phyloP scores from a whole-genome alignment of 495 filamentous ascomycete genomes.

The Trichoderma gamsii region DNA sequence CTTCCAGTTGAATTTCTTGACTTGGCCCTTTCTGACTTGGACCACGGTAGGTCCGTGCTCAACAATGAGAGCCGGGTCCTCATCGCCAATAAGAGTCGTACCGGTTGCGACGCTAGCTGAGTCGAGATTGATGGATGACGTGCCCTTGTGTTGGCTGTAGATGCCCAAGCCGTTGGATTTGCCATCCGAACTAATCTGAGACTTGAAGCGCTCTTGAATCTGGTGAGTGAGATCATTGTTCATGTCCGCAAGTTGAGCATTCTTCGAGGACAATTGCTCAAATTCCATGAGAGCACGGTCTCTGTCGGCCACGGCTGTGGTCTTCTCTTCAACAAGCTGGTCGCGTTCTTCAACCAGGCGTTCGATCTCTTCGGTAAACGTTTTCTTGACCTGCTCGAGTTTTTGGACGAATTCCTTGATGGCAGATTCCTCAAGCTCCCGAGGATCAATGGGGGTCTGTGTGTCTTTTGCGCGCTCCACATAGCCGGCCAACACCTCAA shows the following conservation, averaged over 20 bases:
- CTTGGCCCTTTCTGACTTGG: constrained; percentile 84
- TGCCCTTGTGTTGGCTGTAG: constrained; percentile 68
- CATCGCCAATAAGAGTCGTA: constrained; percentile 56
- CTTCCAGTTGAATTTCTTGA: constrained; percentile 98
- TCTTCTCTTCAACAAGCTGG: constrained; percentile 73
- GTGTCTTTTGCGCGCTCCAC: constrained; percentile 63
- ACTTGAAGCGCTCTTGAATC: constrained; percentile 88
- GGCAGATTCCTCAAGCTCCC: constrained; percentile 74
- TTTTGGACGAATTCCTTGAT: constrained; percentile 84
- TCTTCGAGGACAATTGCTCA: constrained; percentile 87
- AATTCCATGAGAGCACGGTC: constrained; percentile 93
- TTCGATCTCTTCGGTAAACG: constrained; percentile 71
- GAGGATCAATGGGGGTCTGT: constrained; percentile 64
- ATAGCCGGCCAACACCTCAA: constrained; percentile 70
- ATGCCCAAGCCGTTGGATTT: constrained; percentile 79
- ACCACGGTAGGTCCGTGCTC: constrained; percentile 81
- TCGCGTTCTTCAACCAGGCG: constrained; percentile 77
- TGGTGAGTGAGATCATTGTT: constrained; percentile 93
- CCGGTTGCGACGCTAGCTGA: constrained; percentile 46
- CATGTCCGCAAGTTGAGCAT: constrained; percentile 84
- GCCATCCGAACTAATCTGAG: constrained; percentile 53
- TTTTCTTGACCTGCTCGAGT: constrained; percentile 77
- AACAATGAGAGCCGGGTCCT: constrained; percentile 55
- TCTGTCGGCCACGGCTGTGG: constrained; percentile 68
- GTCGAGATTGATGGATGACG: constrained; percentile 56